Conservation (phyloP, 1,139 yeast species). For the Hemisphaericaspora lyxosophila region DNA sequence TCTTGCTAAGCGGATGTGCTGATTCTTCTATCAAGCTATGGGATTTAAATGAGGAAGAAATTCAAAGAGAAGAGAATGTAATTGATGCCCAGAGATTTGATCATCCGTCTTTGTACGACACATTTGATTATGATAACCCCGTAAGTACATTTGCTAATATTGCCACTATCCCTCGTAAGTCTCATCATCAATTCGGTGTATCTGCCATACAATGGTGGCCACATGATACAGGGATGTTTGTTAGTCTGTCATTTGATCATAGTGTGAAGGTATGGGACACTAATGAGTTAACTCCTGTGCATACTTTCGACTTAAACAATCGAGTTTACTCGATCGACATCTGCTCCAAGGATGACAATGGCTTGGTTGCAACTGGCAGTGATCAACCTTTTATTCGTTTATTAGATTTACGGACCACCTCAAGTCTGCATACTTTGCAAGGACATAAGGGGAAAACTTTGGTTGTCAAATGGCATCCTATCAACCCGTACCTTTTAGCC, state of each 20-base stretch:
- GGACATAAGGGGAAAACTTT: slow-evolving; percentile 67
- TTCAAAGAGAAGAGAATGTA: slow-evolving; percentile 16
- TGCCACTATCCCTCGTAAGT: slow-evolving; percentile 52
- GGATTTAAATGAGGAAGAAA: slow-evolving; percentile 37
- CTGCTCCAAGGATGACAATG: slow-evolving; percentile 26
- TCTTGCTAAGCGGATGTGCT: slow-evolving; percentile 70
- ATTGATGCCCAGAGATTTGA: slow-evolving; percentile 10
- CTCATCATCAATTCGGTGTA: slow-evolving; percentile 70
- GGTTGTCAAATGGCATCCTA: slow-evolving; percentile 78
- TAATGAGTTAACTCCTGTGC: slow-evolving; percentile 58
- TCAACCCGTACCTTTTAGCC: slow-evolving; percentile 57
- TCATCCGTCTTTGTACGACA: slow-evolving; percentile 15
- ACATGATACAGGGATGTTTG: slow-evolving; percentile 80
- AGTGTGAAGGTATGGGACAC: slow-evolving; percentile 84
- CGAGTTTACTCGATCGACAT: slow-evolving; percentile 58
- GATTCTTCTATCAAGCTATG: slow-evolving; percentile 71
- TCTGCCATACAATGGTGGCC: slow-evolving; percentile 89
- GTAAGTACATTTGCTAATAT: slow-evolving; percentile 21
- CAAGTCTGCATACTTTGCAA: slow-evolving; percentile 66
- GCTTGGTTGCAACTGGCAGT: slow-evolving; percentile 67
- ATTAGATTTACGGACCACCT: slow-evolving; percentile 68
- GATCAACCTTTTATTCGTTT: slow-evolving; percentile 72
- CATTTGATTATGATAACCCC: slow-evolving; percentile 30
- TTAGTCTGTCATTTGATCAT: slow-evolving; percentile 78
- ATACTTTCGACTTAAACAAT: slow-evolving; percentile 55